Evolutionary conservation across 169 alveolate species (phyloP).

Genomic region (Neospora caninum): DNA sequence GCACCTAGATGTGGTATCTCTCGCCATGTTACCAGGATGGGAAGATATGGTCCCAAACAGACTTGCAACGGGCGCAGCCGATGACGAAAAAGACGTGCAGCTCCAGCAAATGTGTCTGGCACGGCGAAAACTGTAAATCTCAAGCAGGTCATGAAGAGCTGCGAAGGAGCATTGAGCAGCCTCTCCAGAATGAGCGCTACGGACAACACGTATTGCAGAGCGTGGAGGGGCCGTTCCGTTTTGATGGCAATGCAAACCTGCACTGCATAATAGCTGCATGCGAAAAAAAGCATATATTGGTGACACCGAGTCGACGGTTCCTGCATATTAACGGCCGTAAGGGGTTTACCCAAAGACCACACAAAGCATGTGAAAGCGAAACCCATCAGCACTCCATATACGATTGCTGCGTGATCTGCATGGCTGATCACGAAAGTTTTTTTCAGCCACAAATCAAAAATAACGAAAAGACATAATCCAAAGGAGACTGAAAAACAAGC

Average conservation of each 20-base stretch:
- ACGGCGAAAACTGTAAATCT: not conserved
- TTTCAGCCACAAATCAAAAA: not conserved
- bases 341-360: not conserved
- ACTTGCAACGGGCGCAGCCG: not conserved
- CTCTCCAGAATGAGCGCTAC: not conserved
- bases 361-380: not conserved
- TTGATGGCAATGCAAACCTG: not conserved
- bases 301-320: not conserved
- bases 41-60: not conserved
- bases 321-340: not conserved
- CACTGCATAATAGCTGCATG: not conserved
- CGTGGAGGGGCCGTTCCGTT: not conserved
- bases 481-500: too few relatives aligned
- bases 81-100: not conserved
- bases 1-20: not conserved
- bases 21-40: not conserved
- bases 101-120: not conserved
- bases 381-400: not conserved
- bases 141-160: not conserved
- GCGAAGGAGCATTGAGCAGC: not conserved
- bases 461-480: not conserved
- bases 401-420: not conserved
- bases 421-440: not conserved
- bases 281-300: not conserved
- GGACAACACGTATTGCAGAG: not conserved